Percentiles rank a stretch among this genome's conserved stretches.
Conservation (phyloP, 352 stramenopile species). For the Pythium vanterpoolii region DNA sequence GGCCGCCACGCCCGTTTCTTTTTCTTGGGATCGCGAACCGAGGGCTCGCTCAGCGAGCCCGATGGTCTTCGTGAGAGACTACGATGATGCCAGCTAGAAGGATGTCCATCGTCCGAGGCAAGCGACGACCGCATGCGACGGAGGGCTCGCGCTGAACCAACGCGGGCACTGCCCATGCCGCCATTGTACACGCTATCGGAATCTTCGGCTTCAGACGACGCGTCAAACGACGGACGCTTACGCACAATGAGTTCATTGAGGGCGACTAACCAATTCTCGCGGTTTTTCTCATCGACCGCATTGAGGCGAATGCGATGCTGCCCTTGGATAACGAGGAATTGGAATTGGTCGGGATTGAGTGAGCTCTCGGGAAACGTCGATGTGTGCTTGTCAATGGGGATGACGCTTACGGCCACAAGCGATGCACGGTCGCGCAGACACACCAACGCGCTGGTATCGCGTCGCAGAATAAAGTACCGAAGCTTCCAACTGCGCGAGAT, state of each 20-base stretch:
- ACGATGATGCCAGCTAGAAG: not conserved
- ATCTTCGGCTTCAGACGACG: conserved; percentile 40
- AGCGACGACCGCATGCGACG: conserved; percentile 50
- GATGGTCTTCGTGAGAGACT: conserved; percentile 4
- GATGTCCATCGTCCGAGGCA: conserved; percentile 46
- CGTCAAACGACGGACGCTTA: conserved; percentile 70
- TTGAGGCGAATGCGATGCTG: conserved; percentile 69
- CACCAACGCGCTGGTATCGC: conserved; percentile 68
- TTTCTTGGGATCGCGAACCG: conserved; percentile 21
- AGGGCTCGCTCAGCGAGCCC: conserved; percentile 6
- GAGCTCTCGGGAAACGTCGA: conserved; percentile 62
- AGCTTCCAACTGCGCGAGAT: conserved; percentile 84
- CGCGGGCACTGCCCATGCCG: not conserved
- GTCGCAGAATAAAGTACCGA: conserved; percentile 73
- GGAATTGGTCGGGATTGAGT: conserved; percentile 65
- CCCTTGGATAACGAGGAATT: conserved; percentile 79
- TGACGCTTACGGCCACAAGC: conserved; percentile 66
- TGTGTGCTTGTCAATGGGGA: conserved; percentile 73
- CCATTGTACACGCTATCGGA: conserved; percentile 47
- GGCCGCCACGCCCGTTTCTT: conserved; percentile 49
- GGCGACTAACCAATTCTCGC: conserved; percentile 64
- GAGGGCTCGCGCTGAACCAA: conserved; percentile 26
- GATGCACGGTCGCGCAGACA: conserved; percentile 72
- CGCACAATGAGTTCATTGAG: conserved; percentile 82
- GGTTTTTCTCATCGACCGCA: conserved; percentile 52